Evolutionary conservation across 106 monocot genomes (phyloP), one percentile per base, ranked within the genome.

Genomic region (Dendrobium nobile): DNA sequence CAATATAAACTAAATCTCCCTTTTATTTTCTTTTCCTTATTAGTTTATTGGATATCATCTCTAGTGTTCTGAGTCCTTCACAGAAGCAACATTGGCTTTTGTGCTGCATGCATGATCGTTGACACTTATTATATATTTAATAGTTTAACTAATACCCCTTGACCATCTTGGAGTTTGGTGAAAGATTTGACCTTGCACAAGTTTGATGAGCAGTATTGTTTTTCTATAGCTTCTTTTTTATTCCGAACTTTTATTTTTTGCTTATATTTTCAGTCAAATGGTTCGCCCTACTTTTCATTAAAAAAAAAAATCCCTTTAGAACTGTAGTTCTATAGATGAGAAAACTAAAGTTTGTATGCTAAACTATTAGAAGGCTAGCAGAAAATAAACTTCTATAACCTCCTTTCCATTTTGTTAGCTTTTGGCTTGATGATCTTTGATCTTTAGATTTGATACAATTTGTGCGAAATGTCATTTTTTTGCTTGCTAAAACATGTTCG

Each of bases 71-170:
- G 37, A 28, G 31, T 70, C 37, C 37, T 61, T 70, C 33, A 70
- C 37, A 70, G 37, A 20, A 70, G 70, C 37, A 70, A 7, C 70
- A 33, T 15, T 61, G n/a, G 22, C 61, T 22, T 61, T 22, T 61
- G 70, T 16, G 15, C 70, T 37, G 11, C 70, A 28, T 37, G 15
- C 37, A 33, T 28, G 33, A 70, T 70, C 33, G 4, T 5, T 27
- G 26, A 28, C 26, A 11, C 28, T 67, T 67, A 27, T 67, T 27
- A 67, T 27, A 67, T 67, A 26, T 28, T 67, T 19, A 24, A 28
- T 15, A 70, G 70, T 37, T 70, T 70, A 70, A 68, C 68, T 31
- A 31, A 70, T n/a, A 3, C 37, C 37, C 70, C 70, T 70, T 70
- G 37, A 70, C 15, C 70, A 13, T 33, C 7, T 37, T 70, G 15